These are phyloP conservation scores for Cryphonectria parasitica DNA, from an alignment of 2,329 filamentous ascomycete species.

Conservation along the genomic window DNA sequence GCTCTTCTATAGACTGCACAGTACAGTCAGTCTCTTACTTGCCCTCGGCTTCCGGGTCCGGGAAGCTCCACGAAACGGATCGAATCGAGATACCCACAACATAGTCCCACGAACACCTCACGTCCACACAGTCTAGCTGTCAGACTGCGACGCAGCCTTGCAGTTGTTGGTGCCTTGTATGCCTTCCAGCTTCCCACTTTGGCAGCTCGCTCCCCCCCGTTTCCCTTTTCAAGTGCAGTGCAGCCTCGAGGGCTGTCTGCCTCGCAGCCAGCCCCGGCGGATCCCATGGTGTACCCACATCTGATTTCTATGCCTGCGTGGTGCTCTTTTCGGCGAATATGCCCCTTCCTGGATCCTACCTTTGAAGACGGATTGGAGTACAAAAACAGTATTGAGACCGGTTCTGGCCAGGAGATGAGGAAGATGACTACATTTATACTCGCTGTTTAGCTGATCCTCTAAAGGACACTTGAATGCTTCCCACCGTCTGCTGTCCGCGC, in stretches of 20 bases:
- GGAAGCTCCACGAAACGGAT: neutral
- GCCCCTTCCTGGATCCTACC: neutral
- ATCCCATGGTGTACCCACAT: slow-evolving; percentile 1
- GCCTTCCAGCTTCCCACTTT: slow-evolving; percentile 5
- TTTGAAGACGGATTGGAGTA: neutral
- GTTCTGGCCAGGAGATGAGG: neutral
- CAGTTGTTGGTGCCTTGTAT: neutral
- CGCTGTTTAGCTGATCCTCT: neutral
- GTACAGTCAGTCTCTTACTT: neutral
- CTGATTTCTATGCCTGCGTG: neutral
- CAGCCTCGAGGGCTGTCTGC: neutral
- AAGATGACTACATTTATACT: neutral
- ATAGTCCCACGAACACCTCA: neutral
- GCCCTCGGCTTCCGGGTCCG: neutral
- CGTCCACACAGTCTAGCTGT: neutral
- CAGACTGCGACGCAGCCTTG: slow-evolving; percentile 4
- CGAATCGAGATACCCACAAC: neutral
- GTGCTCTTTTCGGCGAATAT: neutral
- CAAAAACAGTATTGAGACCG: neutral
- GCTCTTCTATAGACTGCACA: neutral
- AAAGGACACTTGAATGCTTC: neutral
- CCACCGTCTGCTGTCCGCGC: no score
- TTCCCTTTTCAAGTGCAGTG: neutral
- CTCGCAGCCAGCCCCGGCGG: neutral
- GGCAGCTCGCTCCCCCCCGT: neutral